phyloP scores from a whole-genome alignment of 768 basidiomycete species.

The Baorangia bicolor region DNA sequence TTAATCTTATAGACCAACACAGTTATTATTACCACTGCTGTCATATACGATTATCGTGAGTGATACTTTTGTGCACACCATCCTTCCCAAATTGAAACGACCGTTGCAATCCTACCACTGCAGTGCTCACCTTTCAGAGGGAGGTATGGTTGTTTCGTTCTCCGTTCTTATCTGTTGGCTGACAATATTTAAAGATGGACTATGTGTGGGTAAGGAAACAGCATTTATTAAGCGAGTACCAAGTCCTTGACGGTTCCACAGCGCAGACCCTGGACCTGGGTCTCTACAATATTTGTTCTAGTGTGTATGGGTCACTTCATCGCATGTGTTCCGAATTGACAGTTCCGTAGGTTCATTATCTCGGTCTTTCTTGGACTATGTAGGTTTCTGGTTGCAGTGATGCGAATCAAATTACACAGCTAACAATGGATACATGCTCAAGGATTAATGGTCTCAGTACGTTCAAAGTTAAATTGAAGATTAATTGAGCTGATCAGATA shows the following conservation, averaged over 20 bases:
- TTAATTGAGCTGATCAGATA: background rate
- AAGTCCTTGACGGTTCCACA: background rate
- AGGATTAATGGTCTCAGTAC: background rate
- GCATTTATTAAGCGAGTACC: no score
- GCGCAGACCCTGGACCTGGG: constrained; percentile 7
- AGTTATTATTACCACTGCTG: background rate
- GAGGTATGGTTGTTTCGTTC: background rate
- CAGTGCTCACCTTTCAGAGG: constrained; percentile 1
- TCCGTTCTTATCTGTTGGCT: background rate
- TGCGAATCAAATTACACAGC: no score
- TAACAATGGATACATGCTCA: no score
- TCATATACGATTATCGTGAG: constrained; percentile 9
- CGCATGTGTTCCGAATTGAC: background rate
- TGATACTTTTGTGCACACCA: no score
- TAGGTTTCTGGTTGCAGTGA: background rate
- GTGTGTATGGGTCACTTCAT: background rate
- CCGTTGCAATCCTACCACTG: background rate
- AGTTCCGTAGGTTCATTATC: background rate
- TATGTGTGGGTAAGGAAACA: constrained; percentile 12
- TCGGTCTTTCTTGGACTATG: constrained; percentile 2
- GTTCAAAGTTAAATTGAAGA: background rate
- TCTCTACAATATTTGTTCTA: constrained; percentile 8
- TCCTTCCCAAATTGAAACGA: background rate
- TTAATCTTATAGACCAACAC: background rate
- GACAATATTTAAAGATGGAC: background rate